Evolutionary conservation across 2,329 filamentous ascomycete genomes (phyloP), one percentile per base, ranked within the genome.

Genomic region (Sclerotiophoma versabilis): DNA sequence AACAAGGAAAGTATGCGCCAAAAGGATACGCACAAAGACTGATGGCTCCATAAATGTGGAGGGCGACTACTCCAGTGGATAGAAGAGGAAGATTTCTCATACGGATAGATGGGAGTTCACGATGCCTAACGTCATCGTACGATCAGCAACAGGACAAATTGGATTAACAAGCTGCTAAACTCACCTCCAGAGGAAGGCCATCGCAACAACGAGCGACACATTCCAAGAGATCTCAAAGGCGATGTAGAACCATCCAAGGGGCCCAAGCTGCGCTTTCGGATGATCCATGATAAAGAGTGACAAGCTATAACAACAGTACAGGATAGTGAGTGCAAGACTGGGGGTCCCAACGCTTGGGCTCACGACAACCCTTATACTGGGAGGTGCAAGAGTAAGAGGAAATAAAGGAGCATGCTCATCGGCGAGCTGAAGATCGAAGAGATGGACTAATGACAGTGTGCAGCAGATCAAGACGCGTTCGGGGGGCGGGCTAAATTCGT

Each of bases 21-120:
- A 72, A 46, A 11, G 62, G 60, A 57, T 73, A 73, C n/a, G 50
- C 62, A 36, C 63, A 22, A 4, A 64, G 36, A 38, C 63, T 65
- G 1, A 71, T 41, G 20, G 59, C 42, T 15, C 60, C 71, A 52
- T 73, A 73, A 1, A 64, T 43, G 38, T 73, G 70, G 2, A 73
- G 59, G 5, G 60, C 62, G 26, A 58, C 27, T 10, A 70, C 49
- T 23, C 63, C 70, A 11, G 51, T 41, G 22, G 72, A 69, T 11
- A 73, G 34, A 14, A 73, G 38, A 2, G 68, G 66, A 15, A 73
- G 55, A 25, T 64, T 60, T 23, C 71, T 69, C 52, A 73, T 73
- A 2, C 66, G 68, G 2, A 73, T 55, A 8, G 65, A 70, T 5
- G 69, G 71, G 15, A 69, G 57, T 14, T 68, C 54, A 12, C 71